Evolutionary conservation across 1,284 basidiomycete genomes (phyloP).

Genomic region (Puccinia hordei): DNA sequence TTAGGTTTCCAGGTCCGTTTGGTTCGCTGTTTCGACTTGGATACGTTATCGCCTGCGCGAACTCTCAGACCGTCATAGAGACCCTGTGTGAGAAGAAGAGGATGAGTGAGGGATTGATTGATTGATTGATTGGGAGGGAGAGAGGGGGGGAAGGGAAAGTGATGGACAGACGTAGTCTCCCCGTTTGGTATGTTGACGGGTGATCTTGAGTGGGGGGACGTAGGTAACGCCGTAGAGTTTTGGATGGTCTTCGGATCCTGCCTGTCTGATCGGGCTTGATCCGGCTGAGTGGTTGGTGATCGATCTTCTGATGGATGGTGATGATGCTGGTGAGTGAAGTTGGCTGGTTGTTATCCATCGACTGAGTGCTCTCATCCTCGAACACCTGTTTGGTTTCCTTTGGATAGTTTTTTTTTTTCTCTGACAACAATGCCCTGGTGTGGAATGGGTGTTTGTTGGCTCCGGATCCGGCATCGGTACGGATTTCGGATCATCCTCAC

Average conservation of each 20-base stretch:
- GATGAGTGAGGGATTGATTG: not conserved
- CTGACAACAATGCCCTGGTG: not conserved
- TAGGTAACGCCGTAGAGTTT: constrained; percentile 42
- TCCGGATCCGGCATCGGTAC: not conserved
- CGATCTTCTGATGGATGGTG: not conserved
- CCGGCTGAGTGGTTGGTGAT: not conserved
- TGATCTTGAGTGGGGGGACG: constrained; percentile 40
- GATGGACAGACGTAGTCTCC: constrained; percentile 27
- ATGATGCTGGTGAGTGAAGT: not conserved
- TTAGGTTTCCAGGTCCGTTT: constrained; percentile 86
- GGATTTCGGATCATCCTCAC: not conserved
- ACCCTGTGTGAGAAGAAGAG: constrained; percentile 30
- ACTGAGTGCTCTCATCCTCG: not conserved
- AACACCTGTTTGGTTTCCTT: not conserved
- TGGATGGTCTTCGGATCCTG: not conserved
- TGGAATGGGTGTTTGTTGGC: not conserved
- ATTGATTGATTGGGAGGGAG: too few relatives aligned
- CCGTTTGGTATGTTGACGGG: constrained; percentile 43
- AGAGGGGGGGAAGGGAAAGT: not conserved
- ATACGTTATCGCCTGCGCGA: constrained; percentile 84
- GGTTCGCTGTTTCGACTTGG: constrained; percentile 82
- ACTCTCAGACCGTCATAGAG: constrained; percentile 78
- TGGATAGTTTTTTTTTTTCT: not conserved
- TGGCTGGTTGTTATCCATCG: not conserved
- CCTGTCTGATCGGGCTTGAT: not conserved